Evolutionary conservation across 495 filamentous ascomycete genomes (phyloP).

Genomic region (Mycothermus thermophilus): DNA sequence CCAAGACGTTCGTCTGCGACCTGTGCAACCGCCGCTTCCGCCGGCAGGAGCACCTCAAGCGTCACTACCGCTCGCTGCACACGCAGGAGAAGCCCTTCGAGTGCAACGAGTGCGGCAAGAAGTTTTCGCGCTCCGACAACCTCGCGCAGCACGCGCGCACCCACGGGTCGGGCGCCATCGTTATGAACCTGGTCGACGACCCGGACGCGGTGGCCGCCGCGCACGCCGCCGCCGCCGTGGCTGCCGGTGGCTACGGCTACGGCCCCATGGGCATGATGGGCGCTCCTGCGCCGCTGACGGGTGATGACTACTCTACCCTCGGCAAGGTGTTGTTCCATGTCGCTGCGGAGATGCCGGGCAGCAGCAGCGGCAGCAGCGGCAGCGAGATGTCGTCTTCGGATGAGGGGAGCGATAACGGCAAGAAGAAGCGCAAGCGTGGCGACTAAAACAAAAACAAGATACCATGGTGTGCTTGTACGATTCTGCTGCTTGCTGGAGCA

Average conservation of each 20-base stretch:
- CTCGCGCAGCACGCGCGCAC: conserved; percentile 91
- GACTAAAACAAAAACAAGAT: conserved; percentile 21
- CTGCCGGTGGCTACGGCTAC: too few species aligned
- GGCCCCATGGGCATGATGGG: conserved; percentile 12
- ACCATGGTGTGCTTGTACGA: too few species aligned
- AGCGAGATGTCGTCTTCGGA: conserved; percentile 42
- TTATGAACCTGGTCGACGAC: conserved; percentile 78
- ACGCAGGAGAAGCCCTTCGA: conserved; percentile 98
- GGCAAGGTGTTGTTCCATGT: conserved; percentile 65
- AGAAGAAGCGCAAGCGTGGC: conserved; percentile 68
- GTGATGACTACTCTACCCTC: conserved; percentile 46
- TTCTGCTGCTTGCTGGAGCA: not conserved
- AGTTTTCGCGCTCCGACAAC: conserved; percentile 97
- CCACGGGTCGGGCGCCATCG: conserved; percentile 77
- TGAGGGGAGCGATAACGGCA: conserved; percentile 36
- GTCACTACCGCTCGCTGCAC: conserved; percentile 95
- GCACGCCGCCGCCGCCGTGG: conserved; percentile 9
- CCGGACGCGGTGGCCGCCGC: conserved; percentile 31
- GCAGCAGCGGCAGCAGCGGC: conserved; percentile 46
- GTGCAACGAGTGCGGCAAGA: conserved; percentile 95
- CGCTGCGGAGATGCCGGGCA: conserved; percentile 52
- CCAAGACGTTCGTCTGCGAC: conserved; percentile 95
- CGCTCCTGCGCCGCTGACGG: conserved; percentile 27
- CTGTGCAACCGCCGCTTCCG: conserved; percentile 95
- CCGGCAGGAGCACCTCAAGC: conserved; percentile 96